Percentiles rank a stretch among this genome's conserved stretches.
Conservation (phyloP, 2,329 filamentous ascomycete genomes). For the Whalleya microplaca region DNA sequence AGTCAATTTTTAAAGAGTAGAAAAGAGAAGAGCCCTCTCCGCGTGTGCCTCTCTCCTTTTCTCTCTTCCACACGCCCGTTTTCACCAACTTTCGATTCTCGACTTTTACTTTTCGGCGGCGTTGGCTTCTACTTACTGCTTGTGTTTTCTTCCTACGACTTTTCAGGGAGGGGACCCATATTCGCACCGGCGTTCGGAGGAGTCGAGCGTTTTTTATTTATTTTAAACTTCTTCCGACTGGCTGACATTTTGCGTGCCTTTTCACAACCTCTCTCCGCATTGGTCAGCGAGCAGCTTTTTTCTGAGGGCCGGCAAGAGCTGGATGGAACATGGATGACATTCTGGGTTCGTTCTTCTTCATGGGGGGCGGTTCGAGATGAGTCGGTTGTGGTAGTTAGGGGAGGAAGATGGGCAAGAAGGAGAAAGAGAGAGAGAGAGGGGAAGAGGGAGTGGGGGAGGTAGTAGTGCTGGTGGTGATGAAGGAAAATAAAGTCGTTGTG, state of each 20-base stretch:
- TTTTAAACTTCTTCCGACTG: no score
- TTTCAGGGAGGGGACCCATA: conserved; percentile 19
- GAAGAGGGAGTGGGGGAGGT: not conserved
- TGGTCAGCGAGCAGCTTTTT: conserved; percentile 19
- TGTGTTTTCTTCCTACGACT: no score
- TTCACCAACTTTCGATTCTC: conserved; percentile 12
- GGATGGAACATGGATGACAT: no score
- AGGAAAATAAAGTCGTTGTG: no score
- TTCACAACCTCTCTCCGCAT: conserved; percentile 8
- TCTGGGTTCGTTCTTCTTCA: conserved; percentile 1
- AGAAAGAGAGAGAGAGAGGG: not conserved
- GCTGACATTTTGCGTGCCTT: no score
- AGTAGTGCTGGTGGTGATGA: not conserved
- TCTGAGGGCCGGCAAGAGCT: no score
- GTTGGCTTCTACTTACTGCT: no score
- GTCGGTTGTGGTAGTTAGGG: conserved; percentile 3
- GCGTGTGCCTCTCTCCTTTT: not conserved
- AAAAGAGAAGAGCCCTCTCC: no score
- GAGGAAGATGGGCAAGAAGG: not conserved
- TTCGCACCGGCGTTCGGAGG: conserved; percentile 29
- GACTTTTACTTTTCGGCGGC: no score
- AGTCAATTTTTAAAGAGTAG: conserved; percentile 1
- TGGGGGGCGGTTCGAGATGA: not conserved
- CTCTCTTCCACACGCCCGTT: conserved; percentile 7
- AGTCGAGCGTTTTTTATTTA: conserved; percentile 18